Conservation (phyloP, 768 basidiomycete species). For the Macrolepiota dolichaula region DNA sequence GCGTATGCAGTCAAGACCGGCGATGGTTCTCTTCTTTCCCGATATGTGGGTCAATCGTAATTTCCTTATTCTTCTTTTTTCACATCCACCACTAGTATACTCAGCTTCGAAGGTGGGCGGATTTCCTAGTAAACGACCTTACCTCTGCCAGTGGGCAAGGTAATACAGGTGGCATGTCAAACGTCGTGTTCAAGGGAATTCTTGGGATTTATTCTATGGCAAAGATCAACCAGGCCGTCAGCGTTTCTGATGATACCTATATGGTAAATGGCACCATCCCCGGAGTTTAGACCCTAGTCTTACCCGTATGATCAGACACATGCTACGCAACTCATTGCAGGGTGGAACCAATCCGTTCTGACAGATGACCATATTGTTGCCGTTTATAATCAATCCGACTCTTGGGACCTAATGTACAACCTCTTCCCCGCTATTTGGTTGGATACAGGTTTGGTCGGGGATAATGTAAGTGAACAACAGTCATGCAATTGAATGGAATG, state of each 20-base stretch:
- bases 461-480: conserved; percentile 8
- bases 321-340: not conserved
- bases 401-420: conserved; percentile 50
- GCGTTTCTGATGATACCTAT: conserved; percentile 22
- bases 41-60: conserved; percentile 37
- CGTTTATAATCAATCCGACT: conserved; percentile 15
- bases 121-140: conserved; percentile 42
- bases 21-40: conserved; percentile 32
- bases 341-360: conserved; percentile 15
- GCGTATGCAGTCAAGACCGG: conserved; percentile 30
- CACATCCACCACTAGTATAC: conserved; percentile 29
- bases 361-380: conserved; percentile 14
- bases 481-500: conserved; percentile 7
- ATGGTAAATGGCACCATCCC: conserved; percentile 20
- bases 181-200: conserved; percentile 60
- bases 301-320: not conserved
- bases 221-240: conserved; percentile 35
- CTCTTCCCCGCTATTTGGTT: conserved; percentile 48
- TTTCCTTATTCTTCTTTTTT: conserved; percentile 49
- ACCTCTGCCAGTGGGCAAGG: conserved; percentile 12
- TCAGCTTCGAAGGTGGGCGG: conserved; percentile 48
- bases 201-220: conserved; percentile 53
- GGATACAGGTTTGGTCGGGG: conserved; percentile 32
- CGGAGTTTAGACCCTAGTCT: not conserved
- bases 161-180: conserved; percentile 39